Base-by-base conservation (phyloP, 352 stramenopile genomes). In the Phytopythium ostracodes region DNA sequence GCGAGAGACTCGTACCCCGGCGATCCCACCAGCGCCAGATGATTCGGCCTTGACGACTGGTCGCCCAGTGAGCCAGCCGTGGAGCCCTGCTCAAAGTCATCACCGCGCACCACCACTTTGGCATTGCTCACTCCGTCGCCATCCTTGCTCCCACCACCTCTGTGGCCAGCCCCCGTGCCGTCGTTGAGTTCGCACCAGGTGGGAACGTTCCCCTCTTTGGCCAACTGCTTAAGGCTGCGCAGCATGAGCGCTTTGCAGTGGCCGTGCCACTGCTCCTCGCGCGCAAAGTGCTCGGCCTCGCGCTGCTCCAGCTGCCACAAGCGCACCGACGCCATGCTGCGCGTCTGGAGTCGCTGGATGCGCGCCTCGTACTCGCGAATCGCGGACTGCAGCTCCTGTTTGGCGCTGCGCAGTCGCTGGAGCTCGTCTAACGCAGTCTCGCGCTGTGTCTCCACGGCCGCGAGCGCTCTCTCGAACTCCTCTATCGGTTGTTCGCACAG, bases 231-330 rank as follows among this genome's bases (percentile, higher is more conserved):
- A n/a, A 84, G 20, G n/a, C 63, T 77, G 25, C 54, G 59, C 20
- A 81, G 49, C 38, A 81, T 57, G 6, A 84, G 68, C 43, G 72
- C 50, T 38, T 84, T 84, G 56, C 72, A 84, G 47, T 84, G 63
- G 12, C 72, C 72, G 29, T 84, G 75, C 75, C 75, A 84, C 22
- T 42, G 60, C 36, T 79, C 75, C 40, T 84, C 75, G 20, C 65
- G 42, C 56, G 79, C 72, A 2, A 79, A 56, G n/a, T 72, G 63
- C 5, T 52, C 35, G 40, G 74, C 67, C 35, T 84, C 75, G 2
- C 63, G 27, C 50, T 66, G 62, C 46, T 81, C 75, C 0, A 75
- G 61, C 25, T 72, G 53, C 63, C 63, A 79, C 31, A 77, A 61
- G 0, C 9, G 58, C 14, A 81, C 47, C 6, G 75, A 84, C 7